Evolutionary conservation across 2,329 filamentous ascomycete genomes (phyloP).

Genomic region (Hypoxylon sp.): DNA sequence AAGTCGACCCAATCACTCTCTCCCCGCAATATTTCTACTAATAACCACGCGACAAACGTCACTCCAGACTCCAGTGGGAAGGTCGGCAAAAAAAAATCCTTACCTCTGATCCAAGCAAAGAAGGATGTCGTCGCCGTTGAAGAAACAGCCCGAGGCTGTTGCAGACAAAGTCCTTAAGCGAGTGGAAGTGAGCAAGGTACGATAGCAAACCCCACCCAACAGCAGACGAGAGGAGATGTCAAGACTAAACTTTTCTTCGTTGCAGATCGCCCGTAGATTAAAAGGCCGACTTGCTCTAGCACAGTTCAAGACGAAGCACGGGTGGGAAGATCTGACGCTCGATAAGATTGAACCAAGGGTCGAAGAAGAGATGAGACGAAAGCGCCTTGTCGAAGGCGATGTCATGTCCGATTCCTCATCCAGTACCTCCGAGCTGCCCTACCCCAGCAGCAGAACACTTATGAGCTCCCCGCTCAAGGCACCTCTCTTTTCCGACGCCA

Average conservation of each 20-base stretch:
- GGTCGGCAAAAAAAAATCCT: constrained; percentile 15
- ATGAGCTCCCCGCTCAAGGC: constrained; percentile 89
- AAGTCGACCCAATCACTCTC: constrained; percentile 48
- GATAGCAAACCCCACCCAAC: constrained; percentile 43
- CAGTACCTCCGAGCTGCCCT: constrained; percentile 81
- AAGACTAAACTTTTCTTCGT: constrained; percentile 39
- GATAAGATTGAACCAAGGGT: constrained; percentile 87
- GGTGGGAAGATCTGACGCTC: constrained; percentile 90
- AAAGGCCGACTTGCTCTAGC: constrained; percentile 95
- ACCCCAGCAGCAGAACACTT: constrained; percentile 72
- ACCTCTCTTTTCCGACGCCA: constrained; percentile 85
- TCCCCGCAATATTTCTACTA: constrained; percentile 44
- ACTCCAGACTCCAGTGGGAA: constrained; percentile 25
- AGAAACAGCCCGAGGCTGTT: constrained; percentile 72
- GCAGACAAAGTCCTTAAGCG: constrained; percentile 77
- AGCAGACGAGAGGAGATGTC: constrained; percentile 23
- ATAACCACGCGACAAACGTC: constrained; percentile 41
- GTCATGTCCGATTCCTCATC: constrained; percentile 89
- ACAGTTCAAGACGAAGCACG: constrained; percentile 96
- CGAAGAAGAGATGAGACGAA: constrained; percentile 81
- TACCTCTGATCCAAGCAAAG: constrained; percentile 46
- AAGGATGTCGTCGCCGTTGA: constrained; percentile 71
- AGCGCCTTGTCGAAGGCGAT: constrained; percentile 76
- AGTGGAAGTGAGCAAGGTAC: constrained; percentile 80
- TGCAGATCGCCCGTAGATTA: constrained; percentile 89